phyloP scores from a whole-genome alignment of 768 basidiomycete genomes.

The Atractiella rhizophila region DNA sequence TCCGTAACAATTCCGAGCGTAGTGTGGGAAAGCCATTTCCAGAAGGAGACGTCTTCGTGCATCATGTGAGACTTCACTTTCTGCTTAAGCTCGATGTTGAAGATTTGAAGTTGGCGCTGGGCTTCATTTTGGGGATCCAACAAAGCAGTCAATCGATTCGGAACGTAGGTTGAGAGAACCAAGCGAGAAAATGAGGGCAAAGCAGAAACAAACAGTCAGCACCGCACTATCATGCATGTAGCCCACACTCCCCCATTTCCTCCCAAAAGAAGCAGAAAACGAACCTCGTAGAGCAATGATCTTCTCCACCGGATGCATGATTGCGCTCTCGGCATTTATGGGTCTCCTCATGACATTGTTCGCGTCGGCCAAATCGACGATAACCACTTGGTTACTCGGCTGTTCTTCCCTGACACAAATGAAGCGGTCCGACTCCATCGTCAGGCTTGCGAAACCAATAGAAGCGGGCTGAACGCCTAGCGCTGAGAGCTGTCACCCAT shows the following conservation, averaged over 20 bases:
- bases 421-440: slow-evolving; percentile 90
- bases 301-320: slow-evolving; percentile 93
- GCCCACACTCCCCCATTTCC: not conserved
- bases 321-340: slow-evolving; percentile 94
- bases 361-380: slow-evolving; percentile 88
- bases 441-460: slow-evolving; percentile 90
- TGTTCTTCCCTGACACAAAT: slow-evolving; percentile 93
- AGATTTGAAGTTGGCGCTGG: slow-evolving; percentile 78
- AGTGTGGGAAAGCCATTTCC: slow-evolving; percentile 89
- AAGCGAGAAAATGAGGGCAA: no score
- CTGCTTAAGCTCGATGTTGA: slow-evolving; percentile 90
- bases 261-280: slow-evolving; percentile 12
- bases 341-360: slow-evolving; percentile 89
- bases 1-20: slow-evolving; percentile 92
- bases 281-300: slow-evolving; percentile 80
- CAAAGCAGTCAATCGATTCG: no score
- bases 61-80: slow-evolving; percentile 90
- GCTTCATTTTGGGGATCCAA: slow-evolving; percentile 28
- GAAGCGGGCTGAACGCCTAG: slow-evolving; percentile 86
- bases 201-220: no score
- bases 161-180: no score
- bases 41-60: slow-evolving; percentile 69
- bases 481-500: slow-evolving; percentile 83
- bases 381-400: slow-evolving; percentile 70
- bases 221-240: not conserved